Conservation (phyloP, 179 eudicot genomes). For the Nepenthes alata region DNA sequence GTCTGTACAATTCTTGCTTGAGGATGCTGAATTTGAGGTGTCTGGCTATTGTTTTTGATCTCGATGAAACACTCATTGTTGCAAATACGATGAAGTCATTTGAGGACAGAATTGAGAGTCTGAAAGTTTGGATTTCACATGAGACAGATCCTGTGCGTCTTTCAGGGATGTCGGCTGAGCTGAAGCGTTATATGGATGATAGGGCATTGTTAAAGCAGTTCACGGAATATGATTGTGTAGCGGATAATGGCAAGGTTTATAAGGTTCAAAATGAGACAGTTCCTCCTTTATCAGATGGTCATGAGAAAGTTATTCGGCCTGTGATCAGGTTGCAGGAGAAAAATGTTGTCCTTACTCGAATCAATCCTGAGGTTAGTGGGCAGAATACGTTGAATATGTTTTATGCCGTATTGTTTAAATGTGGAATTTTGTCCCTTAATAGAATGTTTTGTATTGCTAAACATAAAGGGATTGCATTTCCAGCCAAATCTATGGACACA, state of each 20-base stretch:
- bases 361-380: slow-evolving; percentile 79
- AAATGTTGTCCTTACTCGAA: slow-evolving; percentile 75
- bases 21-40: slow-evolving; percentile 78
- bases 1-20: slow-evolving; percentile 52
- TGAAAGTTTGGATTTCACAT: slow-evolving; percentile 50
- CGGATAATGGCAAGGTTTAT: slow-evolving; percentile 41
- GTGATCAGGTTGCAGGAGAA: slow-evolving; percentile 68
- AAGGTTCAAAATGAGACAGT: slow-evolving; percentile 71
- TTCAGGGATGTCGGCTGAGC: slow-evolving; percentile 70
- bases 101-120: slow-evolving; percentile 70
- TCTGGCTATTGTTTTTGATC: slow-evolving; percentile 83
- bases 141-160: slow-evolving; percentile 54
- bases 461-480: no score
- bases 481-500: no score
- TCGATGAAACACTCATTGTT: slow-evolving; percentile 88
- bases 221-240: slow-evolving; percentile 49
- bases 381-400: background rate
- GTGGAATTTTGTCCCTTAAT: no score
- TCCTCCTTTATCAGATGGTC: slow-evolving; percentile 28
- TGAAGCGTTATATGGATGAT: slow-evolving; percentile 67
- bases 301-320: slow-evolving; percentile 52
- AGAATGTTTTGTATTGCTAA: no score
- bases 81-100: slow-evolving; percentile 92
- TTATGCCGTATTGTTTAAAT: no score
- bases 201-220: slow-evolving; percentile 72